A percentile compares a stretch with the other conserved stretches of the same genome.
Conservation (phyloP, 139 green algal genomes). For the Chlamydomonas sp. region DNA sequence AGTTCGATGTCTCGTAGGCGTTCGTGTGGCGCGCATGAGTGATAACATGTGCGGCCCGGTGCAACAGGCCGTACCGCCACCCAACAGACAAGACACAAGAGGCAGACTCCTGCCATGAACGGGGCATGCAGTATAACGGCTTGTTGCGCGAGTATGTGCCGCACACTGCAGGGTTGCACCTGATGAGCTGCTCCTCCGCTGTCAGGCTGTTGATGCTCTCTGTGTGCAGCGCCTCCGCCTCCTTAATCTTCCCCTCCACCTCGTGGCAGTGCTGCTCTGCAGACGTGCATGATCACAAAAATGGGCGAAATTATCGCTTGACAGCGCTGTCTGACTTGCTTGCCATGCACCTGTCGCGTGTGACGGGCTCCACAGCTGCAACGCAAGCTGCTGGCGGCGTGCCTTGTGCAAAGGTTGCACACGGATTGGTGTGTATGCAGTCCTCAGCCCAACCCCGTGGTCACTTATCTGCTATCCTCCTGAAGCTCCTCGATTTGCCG, state of each 20-base stretch:
- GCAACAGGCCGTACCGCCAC: too few relatives aligned
- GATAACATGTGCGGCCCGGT: too few relatives aligned
- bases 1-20: not conserved
- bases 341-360: not conserved
- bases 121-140: too few relatives aligned
- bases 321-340: not conserved
- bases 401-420: not conserved
- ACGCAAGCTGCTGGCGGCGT: too few relatives aligned
- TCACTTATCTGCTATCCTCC: constrained; percentile 17
- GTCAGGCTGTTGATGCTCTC: not conserved
- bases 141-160: not conserved
- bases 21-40: too few relatives aligned
- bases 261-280: not conserved
- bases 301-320: not conserved
- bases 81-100: not conserved
- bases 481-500: constrained; percentile 1
- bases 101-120: not conserved
- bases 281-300: not conserved
- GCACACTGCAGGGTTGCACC: not conserved
- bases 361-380: too few relatives aligned
- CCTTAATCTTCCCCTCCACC: not conserved
- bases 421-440: not conserved
- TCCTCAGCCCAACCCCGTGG: not conserved
- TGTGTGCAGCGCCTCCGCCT: not conserved
- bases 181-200: not conserved